These are phyloP conservation scores for Metarhizium guizhouense DNA, from an alignment of 2,329 filamentous ascomycete genomes.

Conservation along the genomic window DNA sequence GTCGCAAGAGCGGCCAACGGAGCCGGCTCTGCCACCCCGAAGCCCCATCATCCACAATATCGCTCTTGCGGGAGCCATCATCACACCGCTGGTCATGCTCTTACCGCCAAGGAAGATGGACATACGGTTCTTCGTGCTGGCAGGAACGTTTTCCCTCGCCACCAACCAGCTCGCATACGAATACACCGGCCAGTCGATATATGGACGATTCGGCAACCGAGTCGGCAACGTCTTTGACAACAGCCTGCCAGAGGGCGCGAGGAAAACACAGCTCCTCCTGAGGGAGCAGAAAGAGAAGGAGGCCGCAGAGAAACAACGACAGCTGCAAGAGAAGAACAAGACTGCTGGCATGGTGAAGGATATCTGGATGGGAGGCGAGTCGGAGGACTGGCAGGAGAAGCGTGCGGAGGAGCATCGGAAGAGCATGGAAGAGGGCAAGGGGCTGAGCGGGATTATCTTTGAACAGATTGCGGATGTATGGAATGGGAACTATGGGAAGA, in stretches of 20 bases:
- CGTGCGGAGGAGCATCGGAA: slow-evolving; percentile 41
- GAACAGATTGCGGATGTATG: slow-evolving; percentile 49
- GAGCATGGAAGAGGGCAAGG: slow-evolving; percentile 46
- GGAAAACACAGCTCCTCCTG: slow-evolving; percentile 36
- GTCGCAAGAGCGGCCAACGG: slow-evolving; percentile 16
- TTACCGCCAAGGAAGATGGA: slow-evolving; percentile 44
- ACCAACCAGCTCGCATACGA: slow-evolving; percentile 48
- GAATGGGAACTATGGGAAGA: slow-evolving; percentile 26
- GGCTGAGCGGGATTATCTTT: slow-evolving; percentile 46
- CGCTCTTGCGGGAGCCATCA: slow-evolving; percentile 37
- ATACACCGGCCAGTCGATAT: slow-evolving; percentile 46
- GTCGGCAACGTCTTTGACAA: slow-evolving; percentile 36
- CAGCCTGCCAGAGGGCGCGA: slow-evolving; percentile 48
- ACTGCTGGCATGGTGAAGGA: slow-evolving; percentile 29
- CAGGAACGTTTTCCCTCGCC: slow-evolving; percentile 40
- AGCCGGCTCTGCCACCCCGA: slow-evolving; percentile 21
- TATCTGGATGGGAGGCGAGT: slow-evolving; percentile 51
- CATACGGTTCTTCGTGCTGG: slow-evolving; percentile 40
- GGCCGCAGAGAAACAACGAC: slow-evolving; percentile 18
- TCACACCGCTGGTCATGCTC: slow-evolving; percentile 37
- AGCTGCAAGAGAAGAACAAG: slow-evolving; percentile 21
- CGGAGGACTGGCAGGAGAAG: slow-evolving; percentile 45
- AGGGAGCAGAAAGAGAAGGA: slow-evolving; percentile 35
- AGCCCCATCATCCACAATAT: slow-evolving; percentile 35
- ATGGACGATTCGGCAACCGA: slow-evolving; percentile 35